A percentile compares a stretch with the other conserved stretches of the same genome.
phyloP scores from a whole-genome alignment of 2,329 filamentous ascomycete species.

The Fusarium xyrophilum region DNA sequence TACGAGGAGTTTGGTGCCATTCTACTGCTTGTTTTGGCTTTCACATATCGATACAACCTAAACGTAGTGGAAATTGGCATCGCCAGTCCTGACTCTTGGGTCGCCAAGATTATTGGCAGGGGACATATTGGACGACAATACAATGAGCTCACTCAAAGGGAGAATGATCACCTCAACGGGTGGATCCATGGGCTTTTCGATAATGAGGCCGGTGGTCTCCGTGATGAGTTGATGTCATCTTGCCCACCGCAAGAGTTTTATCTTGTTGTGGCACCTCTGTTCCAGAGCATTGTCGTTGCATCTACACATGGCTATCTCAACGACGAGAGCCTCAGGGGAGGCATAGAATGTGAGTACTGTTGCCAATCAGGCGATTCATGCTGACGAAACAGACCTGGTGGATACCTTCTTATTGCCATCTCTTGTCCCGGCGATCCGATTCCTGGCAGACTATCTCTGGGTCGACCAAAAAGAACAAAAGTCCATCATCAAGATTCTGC shows the following conservation, averaged over 20 bases:
- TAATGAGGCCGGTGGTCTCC: constrained; percentile 73
- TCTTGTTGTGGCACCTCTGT: constrained; percentile 76
- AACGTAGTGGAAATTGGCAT: constrained; percentile 69
- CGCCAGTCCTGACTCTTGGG: constrained; percentile 66
- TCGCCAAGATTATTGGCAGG: constrained; percentile 69
- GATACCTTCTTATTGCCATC: constrained; percentile 83
- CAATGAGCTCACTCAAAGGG: constrained; percentile 68
- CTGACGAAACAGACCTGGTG: constrained; percentile 65
- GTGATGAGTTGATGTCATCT: constrained; percentile 81
- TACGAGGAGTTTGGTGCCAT: constrained; percentile 87
- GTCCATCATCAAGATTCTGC: constrained; percentile 73
- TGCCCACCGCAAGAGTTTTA: constrained; percentile 87
- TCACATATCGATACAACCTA: constrained; percentile 77
- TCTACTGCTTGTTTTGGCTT: constrained; percentile 74
- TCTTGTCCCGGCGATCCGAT: constrained; percentile 74
- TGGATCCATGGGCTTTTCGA: constrained; percentile 84
- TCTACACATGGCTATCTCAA: constrained; percentile 69
- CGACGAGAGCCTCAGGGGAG: constrained; percentile 74
- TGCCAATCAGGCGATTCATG: fast-evolving
- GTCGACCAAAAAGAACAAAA: constrained; percentile 70
- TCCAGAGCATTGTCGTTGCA: constrained; percentile 76
- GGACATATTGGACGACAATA: constrained; percentile 64
- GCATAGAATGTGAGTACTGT: constrained; percentile 71
- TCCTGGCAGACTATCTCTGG: constrained; percentile 74
- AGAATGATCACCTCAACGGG: constrained; percentile 70